phyloP scores from a whole-genome alignment of 2,329 filamentous ascomycete species.

The Gaeumannomyces sp. region DNA sequence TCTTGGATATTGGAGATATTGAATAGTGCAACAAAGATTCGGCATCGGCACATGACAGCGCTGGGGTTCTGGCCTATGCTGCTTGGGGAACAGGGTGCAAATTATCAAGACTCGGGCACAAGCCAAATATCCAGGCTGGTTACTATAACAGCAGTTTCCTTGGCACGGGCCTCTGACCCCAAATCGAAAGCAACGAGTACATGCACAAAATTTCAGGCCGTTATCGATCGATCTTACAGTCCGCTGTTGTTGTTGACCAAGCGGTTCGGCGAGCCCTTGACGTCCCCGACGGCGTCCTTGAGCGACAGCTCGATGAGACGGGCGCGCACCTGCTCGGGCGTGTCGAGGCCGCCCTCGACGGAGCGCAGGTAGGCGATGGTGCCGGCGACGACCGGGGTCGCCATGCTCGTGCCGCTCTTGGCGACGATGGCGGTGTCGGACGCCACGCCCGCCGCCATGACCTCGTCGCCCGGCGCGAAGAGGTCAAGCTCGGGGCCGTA shows the following conservation, averaged over 20 bases:
- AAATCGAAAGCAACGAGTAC: no score
- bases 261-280: constrained; percentile 10
- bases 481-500: constrained; percentile 49
- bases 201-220: not conserved
- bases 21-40: no score
- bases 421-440: constrained; percentile 35
- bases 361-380: constrained; percentile 34
- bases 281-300: constrained; percentile 8
- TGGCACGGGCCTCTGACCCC: no score
- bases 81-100: no score
- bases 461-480: constrained; percentile 49
- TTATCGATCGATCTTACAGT: not conserved
- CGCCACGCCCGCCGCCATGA: constrained; percentile 46
- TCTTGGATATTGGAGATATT: no score
- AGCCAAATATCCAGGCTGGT: no score
- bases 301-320: not conserved
- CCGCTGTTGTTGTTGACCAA: constrained; percentile 16
- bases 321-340: not conserved
- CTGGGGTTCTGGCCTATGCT: no score
- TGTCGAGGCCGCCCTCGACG: constrained; percentile 28
- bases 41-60: no score
- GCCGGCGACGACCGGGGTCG: constrained; percentile 28
- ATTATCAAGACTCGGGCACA: no score
- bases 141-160: no score
- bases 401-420: constrained; percentile 40